Conservation (phyloP, 495 filamentous ascomycete species). For the Filosporella fistucella region DNA sequence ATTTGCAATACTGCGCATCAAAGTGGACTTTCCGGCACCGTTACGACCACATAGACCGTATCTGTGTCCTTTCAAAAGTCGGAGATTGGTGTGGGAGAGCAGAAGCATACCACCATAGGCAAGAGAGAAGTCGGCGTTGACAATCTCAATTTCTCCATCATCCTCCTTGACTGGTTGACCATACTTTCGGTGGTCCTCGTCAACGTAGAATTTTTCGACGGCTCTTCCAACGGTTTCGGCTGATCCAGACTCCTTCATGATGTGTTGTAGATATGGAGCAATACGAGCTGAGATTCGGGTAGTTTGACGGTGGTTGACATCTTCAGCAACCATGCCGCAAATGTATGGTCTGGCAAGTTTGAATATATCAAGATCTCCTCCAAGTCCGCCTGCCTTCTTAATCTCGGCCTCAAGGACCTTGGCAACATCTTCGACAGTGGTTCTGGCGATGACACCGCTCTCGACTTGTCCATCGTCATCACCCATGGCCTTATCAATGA, state of each 20-base stretch:
- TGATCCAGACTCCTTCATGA: slow-evolving; percentile 54
- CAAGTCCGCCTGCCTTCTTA: slow-evolving; percentile 59
- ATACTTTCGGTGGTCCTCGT: slow-evolving; percentile 81
- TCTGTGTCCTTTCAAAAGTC: slow-evolving; percentile 89
- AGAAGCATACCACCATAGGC: slow-evolving; percentile 98
- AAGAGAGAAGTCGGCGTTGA: slow-evolving; percentile 96
- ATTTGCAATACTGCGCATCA: slow-evolving; percentile 94
- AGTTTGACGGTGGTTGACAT: slow-evolving; percentile 77
- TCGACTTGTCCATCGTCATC: slow-evolving; percentile 55
- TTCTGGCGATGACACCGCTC: slow-evolving; percentile 56
- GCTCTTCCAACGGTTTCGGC: slow-evolving; percentile 57
- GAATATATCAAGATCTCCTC: slow-evolving; percentile 60
- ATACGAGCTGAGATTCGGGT: slow-evolving; percentile 63
- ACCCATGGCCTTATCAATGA: slow-evolving; percentile 93
- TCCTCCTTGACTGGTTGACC: slow-evolving; percentile 81
- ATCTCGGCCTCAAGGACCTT: slow-evolving; percentile 70
- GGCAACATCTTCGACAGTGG: slow-evolving; percentile 71
- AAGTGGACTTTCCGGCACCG: slow-evolving; percentile 94
- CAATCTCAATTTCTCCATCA: slow-evolving; percentile 82
- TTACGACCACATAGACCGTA: slow-evolving; percentile 97
- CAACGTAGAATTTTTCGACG: slow-evolving; percentile 66
- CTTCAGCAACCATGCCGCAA: slow-evolving; percentile 81
- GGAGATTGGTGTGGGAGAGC: slow-evolving; percentile 92
- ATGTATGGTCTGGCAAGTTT: slow-evolving; percentile 69
- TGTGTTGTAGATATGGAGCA: slow-evolving; percentile 67